A percentile compares a stretch with the other conserved stretches of the same genome.
phyloP scores from a whole-genome alignment of 2,329 filamentous ascomycete genomes.

The Proliferodiscus dingleyae region DNA sequence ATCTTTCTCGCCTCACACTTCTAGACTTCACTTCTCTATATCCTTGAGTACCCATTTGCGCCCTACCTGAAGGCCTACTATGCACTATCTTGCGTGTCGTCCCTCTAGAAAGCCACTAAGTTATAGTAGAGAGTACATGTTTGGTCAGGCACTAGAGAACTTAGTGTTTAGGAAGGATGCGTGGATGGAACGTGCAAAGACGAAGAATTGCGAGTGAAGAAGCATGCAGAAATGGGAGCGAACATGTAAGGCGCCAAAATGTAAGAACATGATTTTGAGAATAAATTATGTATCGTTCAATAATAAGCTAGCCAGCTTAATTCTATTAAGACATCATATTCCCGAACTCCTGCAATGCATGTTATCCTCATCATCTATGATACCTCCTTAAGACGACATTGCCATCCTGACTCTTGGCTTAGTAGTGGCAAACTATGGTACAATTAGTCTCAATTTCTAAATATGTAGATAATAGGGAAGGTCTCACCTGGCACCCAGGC shows the following conservation, averaged over 20 bases:
- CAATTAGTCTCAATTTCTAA: constrained; percentile 33
- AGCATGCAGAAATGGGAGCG: background rate
- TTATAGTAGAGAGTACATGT: no score
- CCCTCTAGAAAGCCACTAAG: no score
- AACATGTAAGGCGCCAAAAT: no score
- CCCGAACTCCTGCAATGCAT: constrained; percentile 25
- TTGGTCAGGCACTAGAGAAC: no score
- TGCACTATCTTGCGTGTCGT: no score
- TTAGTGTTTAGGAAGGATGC: no score
- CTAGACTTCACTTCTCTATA: background rate
- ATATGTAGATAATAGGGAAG: constrained; percentile 29
- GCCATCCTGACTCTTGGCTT: constrained; percentile 78
- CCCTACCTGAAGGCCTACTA: no score
- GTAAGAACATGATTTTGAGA: constrained; percentile 2
- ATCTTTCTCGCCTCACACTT: no score
- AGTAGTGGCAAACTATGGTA: constrained; percentile 70
- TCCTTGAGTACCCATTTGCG: constrained; percentile 1
- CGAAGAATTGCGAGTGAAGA: background rate
- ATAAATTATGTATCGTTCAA: constrained; percentile 9
- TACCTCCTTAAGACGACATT: constrained; percentile 78
- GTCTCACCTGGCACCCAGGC: constrained; percentile 90
- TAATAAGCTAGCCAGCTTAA: constrained; percentile 5
- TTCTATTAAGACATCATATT: constrained; percentile 10
- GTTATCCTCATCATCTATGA: constrained; percentile 40
- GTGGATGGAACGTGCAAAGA: background rate